Conservation (phyloP, 202 grass and related monocot species). For the Cymbopogon flexuosus region DNA sequence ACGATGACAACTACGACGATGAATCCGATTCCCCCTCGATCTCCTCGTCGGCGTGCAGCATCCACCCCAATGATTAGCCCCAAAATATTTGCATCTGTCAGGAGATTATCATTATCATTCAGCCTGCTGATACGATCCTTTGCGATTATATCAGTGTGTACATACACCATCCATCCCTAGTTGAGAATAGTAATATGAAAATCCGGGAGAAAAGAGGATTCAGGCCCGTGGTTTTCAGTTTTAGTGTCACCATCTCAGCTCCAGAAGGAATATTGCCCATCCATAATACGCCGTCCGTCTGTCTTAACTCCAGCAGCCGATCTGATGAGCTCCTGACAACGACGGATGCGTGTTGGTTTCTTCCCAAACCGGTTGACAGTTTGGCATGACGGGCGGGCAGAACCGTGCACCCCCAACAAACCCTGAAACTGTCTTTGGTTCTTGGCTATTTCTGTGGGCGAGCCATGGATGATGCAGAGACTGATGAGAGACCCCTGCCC, state of each 20-base stretch:
- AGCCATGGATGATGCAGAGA: not conserved
- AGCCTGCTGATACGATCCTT: constrained; percentile 21
- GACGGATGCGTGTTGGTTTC: not conserved
- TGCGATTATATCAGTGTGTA: constrained; percentile 40
- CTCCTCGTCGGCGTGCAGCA: constrained; percentile 62
- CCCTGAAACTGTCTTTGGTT: constrained; percentile 16
- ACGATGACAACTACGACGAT: constrained; percentile 45
- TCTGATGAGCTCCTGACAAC: constrained; percentile 23
- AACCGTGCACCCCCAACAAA: constrained; percentile 3
- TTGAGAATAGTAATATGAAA: constrained; percentile 28
- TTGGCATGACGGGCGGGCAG: constrained; percentile 24
- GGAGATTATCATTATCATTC: constrained; percentile 20
- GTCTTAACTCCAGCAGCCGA: not conserved
- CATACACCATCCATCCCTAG: constrained; percentile 43
- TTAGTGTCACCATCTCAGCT: constrained; percentile 5
- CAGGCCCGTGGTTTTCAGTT: constrained; percentile 31
- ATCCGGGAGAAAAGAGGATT: not conserved
- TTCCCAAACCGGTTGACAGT: constrained; percentile 26
- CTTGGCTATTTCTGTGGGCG: not conserved
- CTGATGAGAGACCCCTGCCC: not conserved
- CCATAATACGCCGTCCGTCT: constrained; percentile 1
- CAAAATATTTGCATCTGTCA: constrained; percentile 47
- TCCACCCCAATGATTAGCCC: constrained; percentile 42
- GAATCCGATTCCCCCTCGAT: constrained; percentile 66
- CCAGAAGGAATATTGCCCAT: constrained; percentile 24